Conservation (phyloP, 148 eudicot genomes). For the Amaranthus cruentus region DNA sequence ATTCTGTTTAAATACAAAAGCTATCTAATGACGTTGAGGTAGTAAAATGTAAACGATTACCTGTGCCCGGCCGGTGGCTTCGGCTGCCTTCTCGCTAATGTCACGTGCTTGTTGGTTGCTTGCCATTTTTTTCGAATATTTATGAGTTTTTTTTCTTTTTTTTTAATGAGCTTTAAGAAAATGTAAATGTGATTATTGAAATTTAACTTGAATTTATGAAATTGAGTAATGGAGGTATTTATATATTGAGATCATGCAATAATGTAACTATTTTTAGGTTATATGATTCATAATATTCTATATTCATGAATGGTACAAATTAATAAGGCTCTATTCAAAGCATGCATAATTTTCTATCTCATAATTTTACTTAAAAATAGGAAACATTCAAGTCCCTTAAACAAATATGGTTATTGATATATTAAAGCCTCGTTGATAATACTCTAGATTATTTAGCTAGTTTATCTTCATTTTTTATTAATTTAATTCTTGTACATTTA, state of each 20-base stretch:
- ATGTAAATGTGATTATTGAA: background rate
- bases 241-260: conserved; percentile 4
- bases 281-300: conserved; percentile 18
- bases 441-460: too few species aligned
- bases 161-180: background rate
- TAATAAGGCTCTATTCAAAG: background rate
- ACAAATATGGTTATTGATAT: too few species aligned
- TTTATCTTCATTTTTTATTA: too few species aligned
- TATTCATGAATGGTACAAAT: background rate
- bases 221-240: background rate
- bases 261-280: conserved; percentile 11
- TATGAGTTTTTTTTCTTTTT: too few species aligned
- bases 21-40: too few species aligned
- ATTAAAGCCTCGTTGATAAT: too few species aligned
- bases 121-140: conserved; percentile 25
- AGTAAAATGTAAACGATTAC: background rate
- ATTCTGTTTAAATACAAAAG: too few species aligned
- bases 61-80: conserved; percentile 21
- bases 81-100: conserved; percentile 21
- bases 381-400: too few species aligned
- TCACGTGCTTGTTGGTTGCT: conserved; percentile 17
- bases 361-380: too few species aligned
- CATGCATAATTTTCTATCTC: too few species aligned
- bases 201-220: background rate
- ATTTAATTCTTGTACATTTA: too few species aligned